Base-by-base conservation (phyloP, 2,329 filamentous ascomycete species). In the Hypoxylon sp. region DNA sequence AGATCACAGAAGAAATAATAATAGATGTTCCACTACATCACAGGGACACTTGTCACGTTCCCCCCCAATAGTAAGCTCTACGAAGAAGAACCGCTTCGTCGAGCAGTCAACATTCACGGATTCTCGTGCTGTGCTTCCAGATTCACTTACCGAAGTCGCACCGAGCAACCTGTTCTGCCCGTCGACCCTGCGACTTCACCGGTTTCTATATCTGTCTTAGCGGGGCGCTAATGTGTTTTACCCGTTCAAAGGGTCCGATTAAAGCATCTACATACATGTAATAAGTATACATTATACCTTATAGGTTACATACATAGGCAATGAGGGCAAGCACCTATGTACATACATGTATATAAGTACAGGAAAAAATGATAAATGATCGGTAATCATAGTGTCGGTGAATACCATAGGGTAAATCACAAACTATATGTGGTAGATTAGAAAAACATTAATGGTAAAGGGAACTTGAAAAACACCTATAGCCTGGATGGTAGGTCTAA, bases 11-110 rank as follows among this genome's bases (percentile, higher is more conserved):
- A 25, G 65, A 52, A 53, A 48, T n/a, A n/a, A n/a, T n/a, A n/a
- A n/a, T 57, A 38, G 45, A 61, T 9, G 58, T 67, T 67, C 51
- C 64, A 59, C 58, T 32, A 53, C 60, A 67, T 61, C 60, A 67
- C 23, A 56, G 64, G 60, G 60, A 64, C 67, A 69, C 63, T 48
- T 69, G 67, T 67, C 57, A 64, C 28, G 28, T 64, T 67, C 51
- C 25, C 21, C 60, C 53, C 25, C 45, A 56, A 60, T 58, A 52
- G 38, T 65, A 58, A 49, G 50, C 55, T 34, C 14, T 36, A 63
- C 64, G 67, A 70, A 67, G 67, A 70, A 70, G 64, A 70, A 70
- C 67, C 67, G 67, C 64, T 64, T 70, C 60, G 32, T 59, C n/a
- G 45, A 55, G 43, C 14, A 43, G 28, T 21, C 23, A 23, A 30